These are phyloP conservation scores for Spinellus fusiger DNA, from an alignment of 192 early-diverging fungal species.

Conservation along the genomic window DNA sequence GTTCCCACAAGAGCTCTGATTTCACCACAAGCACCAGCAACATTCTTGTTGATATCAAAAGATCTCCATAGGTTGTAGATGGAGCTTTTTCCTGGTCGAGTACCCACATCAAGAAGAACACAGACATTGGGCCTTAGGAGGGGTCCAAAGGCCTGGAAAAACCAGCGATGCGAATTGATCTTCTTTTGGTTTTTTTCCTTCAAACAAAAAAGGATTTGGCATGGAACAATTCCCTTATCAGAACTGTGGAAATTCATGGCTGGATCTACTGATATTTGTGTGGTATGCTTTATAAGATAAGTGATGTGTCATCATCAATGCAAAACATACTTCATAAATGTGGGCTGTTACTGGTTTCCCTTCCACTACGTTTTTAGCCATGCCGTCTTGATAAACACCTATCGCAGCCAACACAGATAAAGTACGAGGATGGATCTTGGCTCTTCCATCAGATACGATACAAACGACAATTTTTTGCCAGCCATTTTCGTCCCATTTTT, in stretches of 20 bases:
- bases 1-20: conserved; percentile 63
- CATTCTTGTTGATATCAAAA: conserved; percentile 64
- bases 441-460: conserved; percentile 73
- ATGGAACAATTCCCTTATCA: conserved; percentile 49
- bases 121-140: conserved; percentile 55
- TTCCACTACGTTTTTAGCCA: conserved; percentile 59
- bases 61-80: conserved; percentile 77
- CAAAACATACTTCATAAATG: conserved; percentile 49
- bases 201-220: conserved; percentile 72
- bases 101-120: conserved; percentile 73
- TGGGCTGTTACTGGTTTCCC: conserved; percentile 58
- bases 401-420: conserved; percentile 64
- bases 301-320: not conserved
- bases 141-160: conserved; percentile 57
- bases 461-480: conserved; percentile 80
- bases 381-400: conserved; percentile 73
- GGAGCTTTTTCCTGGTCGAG: conserved; percentile 60
- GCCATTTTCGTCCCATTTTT: conserved; percentile 61
- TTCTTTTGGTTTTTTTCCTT: conserved; percentile 72
- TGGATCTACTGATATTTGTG: conserved; percentile 50
- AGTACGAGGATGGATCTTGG: conserved; percentile 58
- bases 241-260: conserved; percentile 45
- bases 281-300: conserved; percentile 35
- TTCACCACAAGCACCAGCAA: conserved; percentile 83
- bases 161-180: conserved; percentile 59